Conservation (phyloP, 208 protist species). For the Acanthamoeba sp. region DNA sequence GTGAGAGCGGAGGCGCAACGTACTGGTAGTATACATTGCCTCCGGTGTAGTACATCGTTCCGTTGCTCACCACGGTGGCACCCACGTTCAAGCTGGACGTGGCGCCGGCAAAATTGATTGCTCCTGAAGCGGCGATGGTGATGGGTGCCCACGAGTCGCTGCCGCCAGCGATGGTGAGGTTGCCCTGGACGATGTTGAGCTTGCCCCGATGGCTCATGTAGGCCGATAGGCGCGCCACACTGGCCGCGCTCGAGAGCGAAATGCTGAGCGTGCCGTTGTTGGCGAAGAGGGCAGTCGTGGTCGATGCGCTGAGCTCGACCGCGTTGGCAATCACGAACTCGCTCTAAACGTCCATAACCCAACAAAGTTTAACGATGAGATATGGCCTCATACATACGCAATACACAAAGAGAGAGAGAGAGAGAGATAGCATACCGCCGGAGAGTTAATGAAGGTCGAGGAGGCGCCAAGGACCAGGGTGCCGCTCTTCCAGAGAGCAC, state of each 20-base stretch:
- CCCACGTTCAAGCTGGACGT: conserved; percentile 18
- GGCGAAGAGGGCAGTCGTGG: background rate
- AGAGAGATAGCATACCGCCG: background rate
- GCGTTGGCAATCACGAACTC: background rate
- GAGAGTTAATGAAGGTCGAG: conserved; percentile 27
- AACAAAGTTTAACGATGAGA: background rate
- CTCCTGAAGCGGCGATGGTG: background rate
- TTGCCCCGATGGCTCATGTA: conserved; percentile 21
- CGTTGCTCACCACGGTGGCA: conserved; percentile 10
- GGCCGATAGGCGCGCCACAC: background rate
- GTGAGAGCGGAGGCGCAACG: background rate
- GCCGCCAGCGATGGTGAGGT: background rate
- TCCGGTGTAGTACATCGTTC: conserved; percentile 28
- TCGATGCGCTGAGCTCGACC: background rate
- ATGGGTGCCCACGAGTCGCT: conserved; percentile 46
- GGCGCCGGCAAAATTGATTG: conserved; percentile 3
- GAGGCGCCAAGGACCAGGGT: background rate
- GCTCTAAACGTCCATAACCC: background rate
- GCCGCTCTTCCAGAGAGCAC: background rate
- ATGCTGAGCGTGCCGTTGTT: conserved; percentile 65
- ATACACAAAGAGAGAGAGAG: background rate
- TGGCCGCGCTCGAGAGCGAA: background rate
- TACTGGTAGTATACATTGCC: conserved; percentile 42
- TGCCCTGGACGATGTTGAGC: conserved; percentile 24
- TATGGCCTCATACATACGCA: background rate